Evolutionary conservation across 805 yeast genomes (phyloP).

Genomic region (Saccharomyces paradoxus): DNA sequence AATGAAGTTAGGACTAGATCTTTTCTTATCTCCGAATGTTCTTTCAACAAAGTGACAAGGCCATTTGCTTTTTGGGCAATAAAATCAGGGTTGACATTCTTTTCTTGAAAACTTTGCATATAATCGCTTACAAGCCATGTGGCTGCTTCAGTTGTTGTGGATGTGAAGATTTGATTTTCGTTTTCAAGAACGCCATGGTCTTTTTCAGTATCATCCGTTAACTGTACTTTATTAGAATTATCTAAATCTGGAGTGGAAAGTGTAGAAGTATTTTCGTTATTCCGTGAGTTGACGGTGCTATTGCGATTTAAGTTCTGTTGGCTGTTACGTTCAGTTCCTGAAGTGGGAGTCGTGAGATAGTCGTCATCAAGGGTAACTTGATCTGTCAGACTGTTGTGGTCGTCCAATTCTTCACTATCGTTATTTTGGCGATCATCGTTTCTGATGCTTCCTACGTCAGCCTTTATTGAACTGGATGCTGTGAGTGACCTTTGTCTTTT

Average conservation of each 20-base stretch:
- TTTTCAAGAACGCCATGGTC: background rate
- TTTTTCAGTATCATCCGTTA: background rate
- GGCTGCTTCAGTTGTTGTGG: slow-evolving; percentile 22
- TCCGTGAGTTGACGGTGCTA: background rate
- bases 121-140: slow-evolving; percentile 32
- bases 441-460: background rate
- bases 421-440: background rate
- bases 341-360: background rate
- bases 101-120: slow-evolving; percentile 29
- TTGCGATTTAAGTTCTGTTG: background rate
- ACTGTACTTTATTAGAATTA: background rate
- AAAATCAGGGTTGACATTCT: slow-evolving; percentile 17
- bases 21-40: slow-evolving; percentile 50
- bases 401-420: background rate
- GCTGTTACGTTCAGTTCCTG: background rate
- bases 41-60: slow-evolving; percentile 46
- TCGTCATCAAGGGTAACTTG: background rate
- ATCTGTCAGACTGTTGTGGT: background rate
- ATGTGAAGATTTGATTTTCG: background rate
- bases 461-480: background rate
- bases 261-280: background rate
- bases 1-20: slow-evolving; percentile 57
- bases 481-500: background rate
- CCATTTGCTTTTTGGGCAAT: slow-evolving; percentile 54
- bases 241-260: background rate